Evolutionary conservation across 2,329 filamentous ascomycete genomes (phyloP).

Genomic region (Fusarium piperis): DNA sequence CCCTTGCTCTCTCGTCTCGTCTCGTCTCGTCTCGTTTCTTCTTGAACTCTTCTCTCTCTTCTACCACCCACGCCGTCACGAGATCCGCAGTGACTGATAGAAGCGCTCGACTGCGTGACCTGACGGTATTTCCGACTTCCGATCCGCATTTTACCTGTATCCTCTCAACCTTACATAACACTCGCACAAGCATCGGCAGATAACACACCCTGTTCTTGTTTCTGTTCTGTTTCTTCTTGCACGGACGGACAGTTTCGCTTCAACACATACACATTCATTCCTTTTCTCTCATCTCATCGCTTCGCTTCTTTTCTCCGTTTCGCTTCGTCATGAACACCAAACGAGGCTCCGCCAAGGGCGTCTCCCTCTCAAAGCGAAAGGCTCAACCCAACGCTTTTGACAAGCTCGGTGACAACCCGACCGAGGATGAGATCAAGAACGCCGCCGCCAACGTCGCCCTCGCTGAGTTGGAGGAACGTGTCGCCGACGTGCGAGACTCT

Average conservation of each 20-base stretch:
- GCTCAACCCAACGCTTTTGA: conserved; percentile 50
- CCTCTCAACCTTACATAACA: conserved; percentile 11
- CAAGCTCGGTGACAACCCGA: conserved; percentile 47
- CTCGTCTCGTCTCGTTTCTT: not conserved
- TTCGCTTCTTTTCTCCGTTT: not conserved
- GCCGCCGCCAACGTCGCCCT: conserved; percentile 50
- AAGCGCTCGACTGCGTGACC: not conserved
- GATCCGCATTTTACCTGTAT: not conserved
- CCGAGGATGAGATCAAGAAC: conserved; percentile 48
- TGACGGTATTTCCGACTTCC: not conserved
- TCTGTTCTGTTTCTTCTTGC: not conserved
- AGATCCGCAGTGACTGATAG: not conserved
- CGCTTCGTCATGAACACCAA: conserved; percentile 43
- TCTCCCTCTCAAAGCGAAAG: conserved; percentile 47
- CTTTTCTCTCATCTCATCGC: not conserved
- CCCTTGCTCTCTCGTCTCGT: not conserved
- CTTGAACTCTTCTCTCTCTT: not conserved
- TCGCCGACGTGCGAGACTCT: conserved; percentile 62
- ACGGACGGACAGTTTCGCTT: not conserved
- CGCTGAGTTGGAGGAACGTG: conserved; percentile 61
- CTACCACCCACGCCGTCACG: not conserved
- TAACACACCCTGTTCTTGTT: not conserved
- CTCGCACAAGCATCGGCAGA: conserved; percentile 13
- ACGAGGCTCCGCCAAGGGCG: conserved; percentile 43
- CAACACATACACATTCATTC: not conserved